Conservation (phyloP, 1,139 yeast species). For the Lodderomyces elongisporus region DNA sequence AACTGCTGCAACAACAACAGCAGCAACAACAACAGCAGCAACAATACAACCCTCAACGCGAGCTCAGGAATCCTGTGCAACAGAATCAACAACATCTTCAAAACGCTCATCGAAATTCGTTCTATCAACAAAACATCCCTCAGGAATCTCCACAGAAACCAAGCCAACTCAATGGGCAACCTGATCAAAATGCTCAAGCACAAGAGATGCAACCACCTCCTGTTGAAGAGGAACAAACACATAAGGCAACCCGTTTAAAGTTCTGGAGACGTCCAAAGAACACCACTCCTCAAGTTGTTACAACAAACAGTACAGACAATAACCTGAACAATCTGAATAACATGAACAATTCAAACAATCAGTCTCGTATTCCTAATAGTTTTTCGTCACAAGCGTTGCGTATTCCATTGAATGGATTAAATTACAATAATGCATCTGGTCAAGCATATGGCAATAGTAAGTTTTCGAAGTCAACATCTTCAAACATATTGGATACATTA, state of each 20-base stretch:
- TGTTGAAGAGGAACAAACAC: conserved; percentile 34
- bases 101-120: conserved; percentile 3
- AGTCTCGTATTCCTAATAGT: conserved; percentile 8
- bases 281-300: conserved; percentile 13
- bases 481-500: conserved; percentile 42
- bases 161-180: background rate
- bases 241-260: conserved; percentile 42
- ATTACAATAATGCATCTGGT: conserved; percentile 4
- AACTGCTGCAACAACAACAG: background rate
- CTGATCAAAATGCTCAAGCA: background rate
- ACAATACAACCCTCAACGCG: too few relatives aligned
- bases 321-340: conserved; percentile 5
- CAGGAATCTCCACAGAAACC: conserved; percentile 1
- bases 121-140: conserved; percentile 5
- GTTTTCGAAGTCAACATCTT: conserved; percentile 41
- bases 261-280: conserved; percentile 53
- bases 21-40: conserved; percentile 3
- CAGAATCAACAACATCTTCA: background rate
- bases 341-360: background rate
- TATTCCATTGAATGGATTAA: conserved; percentile 6
- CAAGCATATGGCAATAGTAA: conserved; percentile 7
- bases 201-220: conserved; percentile 3
- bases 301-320: conserved; percentile 8
- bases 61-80: too few relatives aligned
- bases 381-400: conserved; percentile 10